Conservation (phyloP, 805 yeast species). For the Candida hungchunana region DNA sequence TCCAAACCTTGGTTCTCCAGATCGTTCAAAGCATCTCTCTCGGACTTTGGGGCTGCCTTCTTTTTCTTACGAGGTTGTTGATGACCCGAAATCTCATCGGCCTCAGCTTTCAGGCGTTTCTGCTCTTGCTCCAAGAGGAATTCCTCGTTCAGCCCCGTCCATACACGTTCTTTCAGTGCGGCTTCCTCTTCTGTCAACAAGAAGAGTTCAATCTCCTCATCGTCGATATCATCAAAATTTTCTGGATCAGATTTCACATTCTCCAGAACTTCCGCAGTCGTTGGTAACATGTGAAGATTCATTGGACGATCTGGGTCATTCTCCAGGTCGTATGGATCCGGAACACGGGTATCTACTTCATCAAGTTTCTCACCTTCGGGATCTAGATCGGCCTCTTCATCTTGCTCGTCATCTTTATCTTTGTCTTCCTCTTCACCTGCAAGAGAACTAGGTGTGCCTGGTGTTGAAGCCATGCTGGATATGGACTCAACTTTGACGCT, state of each 20-base stretch:
- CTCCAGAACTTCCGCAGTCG: constrained; percentile 47
- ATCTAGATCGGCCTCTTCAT: no score
- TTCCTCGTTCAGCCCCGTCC: constrained; percentile 89
- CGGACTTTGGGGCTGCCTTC: constrained; percentile 30
- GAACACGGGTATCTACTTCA: no score
- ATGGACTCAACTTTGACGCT: constrained; percentile 14
- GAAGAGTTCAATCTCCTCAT: constrained; percentile 65
- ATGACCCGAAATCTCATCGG: constrained; percentile 83
- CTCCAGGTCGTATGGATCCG: constrained; percentile 11
- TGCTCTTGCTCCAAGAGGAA: constrained; percentile 80
- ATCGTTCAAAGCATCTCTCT: constrained; percentile 30
- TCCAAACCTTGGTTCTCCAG: constrained; percentile 32
- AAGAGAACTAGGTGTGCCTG: not conserved
- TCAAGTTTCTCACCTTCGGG: no score
- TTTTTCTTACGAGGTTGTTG: constrained; percentile 49
- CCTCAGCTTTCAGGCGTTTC: constrained; percentile 77
- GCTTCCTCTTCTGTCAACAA: constrained; percentile 68
- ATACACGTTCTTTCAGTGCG: constrained; percentile 69
- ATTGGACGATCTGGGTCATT: constrained; percentile 45
- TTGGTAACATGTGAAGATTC: constrained; percentile 56
- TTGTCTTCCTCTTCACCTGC: constrained; percentile 1
- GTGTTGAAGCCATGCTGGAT: not conserved
- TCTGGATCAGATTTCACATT: constrained; percentile 58
- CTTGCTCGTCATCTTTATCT: constrained; percentile 13
- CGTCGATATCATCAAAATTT: constrained; percentile 73